Conservation (phyloP, 768 basidiomycete genomes). For the Fomitopsis pulvina region DNA sequence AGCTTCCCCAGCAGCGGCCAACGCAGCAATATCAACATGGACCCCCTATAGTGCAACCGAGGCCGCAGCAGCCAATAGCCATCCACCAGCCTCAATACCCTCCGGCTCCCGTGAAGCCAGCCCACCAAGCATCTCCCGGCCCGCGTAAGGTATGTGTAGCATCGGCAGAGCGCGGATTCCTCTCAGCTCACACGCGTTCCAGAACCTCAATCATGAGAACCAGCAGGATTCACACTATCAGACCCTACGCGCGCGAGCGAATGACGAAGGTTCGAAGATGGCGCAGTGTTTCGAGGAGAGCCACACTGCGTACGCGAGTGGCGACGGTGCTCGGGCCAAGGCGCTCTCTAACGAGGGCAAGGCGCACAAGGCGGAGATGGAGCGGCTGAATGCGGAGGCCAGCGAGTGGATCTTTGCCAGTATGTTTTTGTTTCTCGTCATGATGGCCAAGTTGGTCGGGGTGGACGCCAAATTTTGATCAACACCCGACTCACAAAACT, state of each 20-base stretch:
- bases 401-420: conserved; percentile 83
- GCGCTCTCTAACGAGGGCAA: conserved; percentile 77
- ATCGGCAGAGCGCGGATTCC: neutral
- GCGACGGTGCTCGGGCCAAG: conserved; percentile 78
- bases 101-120: conserved; percentile 4
- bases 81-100: conserved; percentile 4
- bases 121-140: neutral
- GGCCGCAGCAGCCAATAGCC: conserved; percentile 4
- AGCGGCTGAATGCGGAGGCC: conserved; percentile 72
- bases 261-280: conserved; percentile 77
- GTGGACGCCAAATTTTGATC: neutral
- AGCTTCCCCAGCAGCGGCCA: neutral
- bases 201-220: conserved; percentile 44
- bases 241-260: conserved; percentile 67
- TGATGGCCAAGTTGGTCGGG: neutral
- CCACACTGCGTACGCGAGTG: conserved; percentile 64
- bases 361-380: conserved; percentile 71
- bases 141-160: conserved; percentile 2
- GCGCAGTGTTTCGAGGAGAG: conserved; percentile 60
- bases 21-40: conserved; percentile 6
- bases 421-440: conserved; percentile 25
- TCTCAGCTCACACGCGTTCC: neutral
- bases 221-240: conserved; percentile 65
- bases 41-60: conserved; percentile 3
- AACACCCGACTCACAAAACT: neutral